Base-by-base conservation (phyloP, 2,329 filamentous ascomycete genomes). In the Pseudophaeomoniella oleicola region DNA sequence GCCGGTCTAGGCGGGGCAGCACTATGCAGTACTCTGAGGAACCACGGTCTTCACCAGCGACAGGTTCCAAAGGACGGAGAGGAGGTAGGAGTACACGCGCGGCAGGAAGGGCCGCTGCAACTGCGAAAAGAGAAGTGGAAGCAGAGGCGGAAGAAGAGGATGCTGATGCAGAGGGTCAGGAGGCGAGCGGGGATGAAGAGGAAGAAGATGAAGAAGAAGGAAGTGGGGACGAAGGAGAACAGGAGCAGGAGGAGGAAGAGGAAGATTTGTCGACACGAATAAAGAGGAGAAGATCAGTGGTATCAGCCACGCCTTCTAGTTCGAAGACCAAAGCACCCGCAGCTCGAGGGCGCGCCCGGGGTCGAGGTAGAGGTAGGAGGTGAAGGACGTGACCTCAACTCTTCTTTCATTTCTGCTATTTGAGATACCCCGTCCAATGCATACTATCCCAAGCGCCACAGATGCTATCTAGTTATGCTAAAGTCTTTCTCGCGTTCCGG, bases 11-110 rank as follows among this genome's bases (percentile, higher is more conserved):
- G 39, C 52, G 60, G 39, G 57, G 56, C 16, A 66, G 63, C 42
- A 65, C 60, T 6, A 54, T 62, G 16, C 62, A 58, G 33, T 60
- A 66, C 38, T 66, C 63, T 36, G 64, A 66, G 50, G 63, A 63
- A 63, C 41, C 42, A 45, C 43, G 54, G 42, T 35, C 19, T 30
- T 32, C 36, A 12, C 40, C 37, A 10, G 36, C 30, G 34, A 50
- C 54, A 12, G 58, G 54, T 11, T 46, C 49, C 30, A 43, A 53
- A 14, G 52, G 49, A 4, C 50, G 60, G 36, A 52, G 56, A 17
- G 14, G 34, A 10, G 15, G 30, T 12, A 32, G 37, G 11, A 17
- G 18, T 6, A 18, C 33, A 17, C 15, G 19, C 34, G 29, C 35
- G n/a, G 43, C 39, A 16, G 49, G 44, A 4, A 33, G 58, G 56